Percentiles rank a stretch among this genome's conserved stretches.
Evolutionary conservation across 2,329 filamentous ascomycete species (phyloP).

Genomic region (Fusarium setosum): DNA sequence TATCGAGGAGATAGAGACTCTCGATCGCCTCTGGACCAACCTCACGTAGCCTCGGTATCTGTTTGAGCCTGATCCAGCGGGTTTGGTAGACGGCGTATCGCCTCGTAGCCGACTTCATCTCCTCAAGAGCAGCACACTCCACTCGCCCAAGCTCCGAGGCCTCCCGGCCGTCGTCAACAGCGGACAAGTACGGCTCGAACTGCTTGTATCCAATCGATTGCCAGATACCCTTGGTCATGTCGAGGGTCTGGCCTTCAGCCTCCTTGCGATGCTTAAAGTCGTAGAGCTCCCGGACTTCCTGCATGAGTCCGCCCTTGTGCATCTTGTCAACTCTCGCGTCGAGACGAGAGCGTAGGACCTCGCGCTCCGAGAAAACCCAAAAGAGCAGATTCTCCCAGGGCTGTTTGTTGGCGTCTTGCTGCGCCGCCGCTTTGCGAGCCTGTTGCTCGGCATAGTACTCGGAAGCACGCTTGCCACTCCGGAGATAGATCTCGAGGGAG

Average conservation of each 20-base stretch:
- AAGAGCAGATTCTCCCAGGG: conserved; percentile 76
- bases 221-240: conserved; percentile 89
- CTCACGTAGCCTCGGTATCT: conserved; percentile 75
- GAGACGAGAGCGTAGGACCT: conserved; percentile 76
- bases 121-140: conserved; percentile 72
- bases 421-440: conserved; percentile 48
- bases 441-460: conserved; percentile 87
- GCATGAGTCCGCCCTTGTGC: conserved; percentile 68
- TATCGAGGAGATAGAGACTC: conserved; percentile 83
- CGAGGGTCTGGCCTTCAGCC: conserved; percentile 65
- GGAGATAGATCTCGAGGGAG: conserved; percentile 89
- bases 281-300: conserved; percentile 61
- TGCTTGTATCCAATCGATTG: conserved; percentile 97
- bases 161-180: conserved; percentile 48
- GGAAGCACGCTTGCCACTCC: conserved; percentile 83
- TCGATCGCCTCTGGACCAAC: conserved; percentile 61
- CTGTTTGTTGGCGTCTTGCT: conserved; percentile 34
- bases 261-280: conserved; percentile 50
- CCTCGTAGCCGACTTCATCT: conserved; percentile 84
- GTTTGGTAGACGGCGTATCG: conserved; percentile 89
- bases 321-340: conserved; percentile 86
- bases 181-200: conserved; percentile 77
- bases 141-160: conserved; percentile 62
- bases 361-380: conserved; percentile 84
- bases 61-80: conserved; percentile 87